Percentiles rank a stretch among this genome's conserved stretches.
Evolutionary conservation across 192 early-diverging fungal species (phyloP).

Genomic region (Mortierella antarctica): DNA sequence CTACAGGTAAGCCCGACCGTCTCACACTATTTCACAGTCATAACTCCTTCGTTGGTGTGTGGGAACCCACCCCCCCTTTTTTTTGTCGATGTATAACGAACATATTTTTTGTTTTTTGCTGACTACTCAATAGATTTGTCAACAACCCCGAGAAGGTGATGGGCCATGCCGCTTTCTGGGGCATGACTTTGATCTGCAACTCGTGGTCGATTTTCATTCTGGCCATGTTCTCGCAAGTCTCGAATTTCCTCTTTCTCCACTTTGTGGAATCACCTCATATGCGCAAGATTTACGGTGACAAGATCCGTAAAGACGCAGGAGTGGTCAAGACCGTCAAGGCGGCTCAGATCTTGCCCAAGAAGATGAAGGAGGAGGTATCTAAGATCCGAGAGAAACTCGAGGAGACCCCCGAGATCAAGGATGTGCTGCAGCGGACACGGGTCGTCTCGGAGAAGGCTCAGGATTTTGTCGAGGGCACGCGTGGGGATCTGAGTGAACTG

Average conservation of each 20-base stretch:
- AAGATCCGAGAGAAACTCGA: slow-evolving; percentile 60
- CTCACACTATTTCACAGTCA: neutral
- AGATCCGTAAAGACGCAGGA: slow-evolving; percentile 86
- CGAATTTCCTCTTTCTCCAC: slow-evolving; percentile 84
- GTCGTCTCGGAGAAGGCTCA: slow-evolving; percentile 67
- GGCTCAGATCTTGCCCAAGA: slow-evolving; percentile 70
- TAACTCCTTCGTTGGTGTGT: too few species aligned
- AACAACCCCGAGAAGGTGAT: slow-evolving; percentile 96
- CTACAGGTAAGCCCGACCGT: slow-evolving; percentile 65
- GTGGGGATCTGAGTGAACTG: slow-evolving; percentile 59
- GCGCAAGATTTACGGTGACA: slow-evolving; percentile 86
- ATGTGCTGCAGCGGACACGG: slow-evolving; percentile 64
- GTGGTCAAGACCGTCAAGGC: slow-evolving; percentile 76
- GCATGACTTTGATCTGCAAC: slow-evolving; percentile 86
- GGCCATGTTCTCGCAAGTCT: slow-evolving; percentile 85
- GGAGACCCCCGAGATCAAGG: slow-evolving; percentile 65
- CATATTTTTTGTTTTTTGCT: neutral
- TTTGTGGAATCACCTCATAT: slow-evolving; percentile 96
- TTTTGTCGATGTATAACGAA: neutral
- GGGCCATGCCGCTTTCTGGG: slow-evolving; percentile 96
- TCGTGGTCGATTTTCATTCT: slow-evolving; percentile 85
- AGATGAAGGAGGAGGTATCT: slow-evolving; percentile 60
- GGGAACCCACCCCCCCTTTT: neutral
- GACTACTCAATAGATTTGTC: slow-evolving; percentile 64
- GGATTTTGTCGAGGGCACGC: slow-evolving; percentile 71